A percentile compares a stretch with the other conserved stretches of the same genome.
phyloP scores from a whole-genome alignment of 108 stramenopile genomes.

The Nitzschia putrida region DNA sequence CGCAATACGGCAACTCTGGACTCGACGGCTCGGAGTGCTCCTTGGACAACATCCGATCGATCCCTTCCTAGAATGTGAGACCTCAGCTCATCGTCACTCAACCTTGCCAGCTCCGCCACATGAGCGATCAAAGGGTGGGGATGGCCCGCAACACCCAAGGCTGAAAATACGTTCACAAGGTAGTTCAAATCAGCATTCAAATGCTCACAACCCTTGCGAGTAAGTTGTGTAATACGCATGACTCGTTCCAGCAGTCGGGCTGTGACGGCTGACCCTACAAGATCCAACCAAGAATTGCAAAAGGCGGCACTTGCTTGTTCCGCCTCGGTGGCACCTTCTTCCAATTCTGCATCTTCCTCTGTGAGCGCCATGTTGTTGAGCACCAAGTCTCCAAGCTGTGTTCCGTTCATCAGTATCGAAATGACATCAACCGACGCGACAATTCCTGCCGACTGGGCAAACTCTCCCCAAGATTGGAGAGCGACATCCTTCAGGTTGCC shows the following conservation, averaged over 20 bases:
- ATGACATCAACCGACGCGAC: conserved; percentile 34
- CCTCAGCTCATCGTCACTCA: conserved; percentile 51
- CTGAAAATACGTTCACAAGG: conserved; percentile 79
- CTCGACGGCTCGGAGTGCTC: conserved; percentile 50
- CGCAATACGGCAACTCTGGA: conserved; percentile 36
- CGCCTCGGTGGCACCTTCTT: conserved; percentile 59
- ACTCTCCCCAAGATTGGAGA: conserved; percentile 75
- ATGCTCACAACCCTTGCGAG: conserved; percentile 79
- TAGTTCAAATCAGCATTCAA: conserved; percentile 79
- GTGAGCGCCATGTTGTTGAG: conserved; percentile 35
- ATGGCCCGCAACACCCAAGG: conserved; percentile 79
- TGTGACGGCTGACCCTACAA: conserved; percentile 75
- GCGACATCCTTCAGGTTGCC: conserved; percentile 63
- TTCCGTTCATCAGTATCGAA: conserved; percentile 63
- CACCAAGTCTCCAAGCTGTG: conserved; percentile 45
- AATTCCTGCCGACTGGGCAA: conserved; percentile 63
- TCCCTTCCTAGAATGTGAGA: conserved; percentile 40
- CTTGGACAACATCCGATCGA: conserved; percentile 15
- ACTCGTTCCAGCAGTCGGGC: conserved; percentile 71
- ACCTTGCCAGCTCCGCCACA: conserved; percentile 47
- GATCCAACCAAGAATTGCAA: conserved; percentile 84
- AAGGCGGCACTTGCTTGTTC: conserved; percentile 57
- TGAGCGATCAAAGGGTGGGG: conserved; percentile 79
- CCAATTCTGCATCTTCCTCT: conserved; percentile 59
- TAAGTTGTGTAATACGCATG: conserved; percentile 80